phyloP scores from a whole-genome alignment of 176 grass and related monocot species.

The Zea mays region Zm-B73-REFERENCE-NAM-5.0 NC_050097.1:200599001-200599500 shows the following conservation, averaged over 20 bases:
- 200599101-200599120: constrained; percentile 32
- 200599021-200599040: constrained; percentile 32
- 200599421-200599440: constrained; percentile 26
- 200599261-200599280: constrained; percentile 33
- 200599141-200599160: constrained; percentile 36
- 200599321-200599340: constrained; percentile 37
- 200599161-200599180: constrained; percentile 40
- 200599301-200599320: constrained; percentile 23
- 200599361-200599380: constrained; percentile 34
- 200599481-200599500: constrained; percentile 50
- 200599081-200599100: constrained; percentile 9
- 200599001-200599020: constrained; percentile 30
- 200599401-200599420: constrained; percentile 37
- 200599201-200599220: constrained; percentile 22
- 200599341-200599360: constrained; percentile 21
- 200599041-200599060: constrained; percentile 37
- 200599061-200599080: constrained; percentile 28
- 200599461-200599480: constrained; percentile 42
- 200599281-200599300: constrained; percentile 39
- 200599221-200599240: constrained; percentile 5
- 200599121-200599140: constrained; percentile 35
- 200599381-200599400: constrained; percentile 34
- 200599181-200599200: constrained; percentile 15
- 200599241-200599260: constrained; percentile 36
- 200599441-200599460: constrained; percentile 28